A percentile compares a stretch with the other conserved stretches of the same genome.
Evolutionary conservation across 2,329 filamentous ascomycete species (phyloP).

Genomic region (Pseudogymnoascus sp.): DNA sequence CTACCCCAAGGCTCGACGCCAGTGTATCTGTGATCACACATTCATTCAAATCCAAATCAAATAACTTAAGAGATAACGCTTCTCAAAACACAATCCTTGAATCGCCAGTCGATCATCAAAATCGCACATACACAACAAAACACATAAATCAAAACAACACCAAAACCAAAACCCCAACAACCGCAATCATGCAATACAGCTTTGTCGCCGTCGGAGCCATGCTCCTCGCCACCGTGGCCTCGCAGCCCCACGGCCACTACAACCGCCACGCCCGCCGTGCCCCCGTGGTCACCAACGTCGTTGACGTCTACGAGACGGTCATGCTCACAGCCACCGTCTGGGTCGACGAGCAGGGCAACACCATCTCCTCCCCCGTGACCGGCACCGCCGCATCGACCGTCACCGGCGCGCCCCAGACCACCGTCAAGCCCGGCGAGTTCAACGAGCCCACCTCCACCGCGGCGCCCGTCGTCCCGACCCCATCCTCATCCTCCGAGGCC

Average conservation of each 20-base stretch:
- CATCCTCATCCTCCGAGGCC: conserved; percentile 6
- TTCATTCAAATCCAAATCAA: background rate
- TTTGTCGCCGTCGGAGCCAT: conserved; percentile 25
- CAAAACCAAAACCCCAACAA: background rate
- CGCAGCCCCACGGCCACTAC: conserved; percentile 33
- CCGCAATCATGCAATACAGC: conserved; percentile 30
- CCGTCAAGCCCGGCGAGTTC: background rate
- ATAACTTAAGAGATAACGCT: conserved; percentile 1
- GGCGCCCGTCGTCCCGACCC: conserved; percentile 19
- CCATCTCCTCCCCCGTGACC: conserved; percentile 14
- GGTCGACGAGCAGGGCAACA: conserved; percentile 29
- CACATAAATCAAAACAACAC: background rate
- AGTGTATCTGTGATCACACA: conserved; percentile 5
- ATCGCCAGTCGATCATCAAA: background rate
- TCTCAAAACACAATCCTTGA: conserved; percentile 7
- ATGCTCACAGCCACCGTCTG: conserved; percentile 32
- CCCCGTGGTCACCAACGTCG: conserved; percentile 42
- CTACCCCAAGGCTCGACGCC: background rate
- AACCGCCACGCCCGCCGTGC: conserved; percentile 20
- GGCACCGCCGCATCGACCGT: conserved; percentile 17
- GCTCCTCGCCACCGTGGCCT: conserved; percentile 23
- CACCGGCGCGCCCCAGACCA: conserved; percentile 10
- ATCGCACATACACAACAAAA: background rate
- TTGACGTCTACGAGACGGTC: conserved; percentile 41
- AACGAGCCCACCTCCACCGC: conserved; percentile 10